Base-by-base conservation (phyloP, 768 basidiomycete species). In the Mycena leptocephala region DNA sequence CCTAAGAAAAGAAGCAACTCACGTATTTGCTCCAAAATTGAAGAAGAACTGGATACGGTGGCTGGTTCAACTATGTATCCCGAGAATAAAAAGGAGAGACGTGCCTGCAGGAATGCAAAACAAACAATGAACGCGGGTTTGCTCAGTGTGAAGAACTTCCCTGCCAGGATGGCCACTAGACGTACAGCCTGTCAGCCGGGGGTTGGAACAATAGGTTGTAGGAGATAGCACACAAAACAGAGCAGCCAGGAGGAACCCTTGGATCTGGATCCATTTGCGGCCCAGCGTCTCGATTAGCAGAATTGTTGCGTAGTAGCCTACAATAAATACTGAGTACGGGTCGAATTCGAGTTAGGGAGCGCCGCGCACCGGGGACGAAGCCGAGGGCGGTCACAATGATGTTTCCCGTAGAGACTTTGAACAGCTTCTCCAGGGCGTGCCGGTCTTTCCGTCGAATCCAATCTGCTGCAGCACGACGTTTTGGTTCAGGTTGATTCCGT, bases 21-120 rank as follows among this genome's bases (percentile, higher is more conserved):
- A 92, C 89, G 91, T 85, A 80, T 95, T 95, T 3, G 93, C 92
- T 28, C 94, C 94, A 79, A 94, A 95, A 85, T 95, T 95, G 88
- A 95, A 95, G 88, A 95, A 94, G 87, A 94, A 94, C 87, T 92
- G 74, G 3, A 41, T 2, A 41, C 39, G 39, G 58, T 14, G 20
- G 24, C 26, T 20, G 20, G 39, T 24, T 11, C 22, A 24, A 24
- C n/a, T 24, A 24, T 24, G 51, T 13, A 53, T 5, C 51, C 20
- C 22, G n/a, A 53, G 8, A n/a, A 9, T n/a, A 14, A 7, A 30
- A 13, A 30, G 28, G 55, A 4, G 0, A 68, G 16, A 37, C 28
- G 4, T 3, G 87, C 85, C 83, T 91, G 90, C 20, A 91, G 83
- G 68, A 92, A 80, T 5, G 91, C 82, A 81, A 92, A 92, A 82